phyloP scores from a whole-genome alignment of 2,329 filamentous ascomycete species.

The Botrytis byssoidea region DNA sequence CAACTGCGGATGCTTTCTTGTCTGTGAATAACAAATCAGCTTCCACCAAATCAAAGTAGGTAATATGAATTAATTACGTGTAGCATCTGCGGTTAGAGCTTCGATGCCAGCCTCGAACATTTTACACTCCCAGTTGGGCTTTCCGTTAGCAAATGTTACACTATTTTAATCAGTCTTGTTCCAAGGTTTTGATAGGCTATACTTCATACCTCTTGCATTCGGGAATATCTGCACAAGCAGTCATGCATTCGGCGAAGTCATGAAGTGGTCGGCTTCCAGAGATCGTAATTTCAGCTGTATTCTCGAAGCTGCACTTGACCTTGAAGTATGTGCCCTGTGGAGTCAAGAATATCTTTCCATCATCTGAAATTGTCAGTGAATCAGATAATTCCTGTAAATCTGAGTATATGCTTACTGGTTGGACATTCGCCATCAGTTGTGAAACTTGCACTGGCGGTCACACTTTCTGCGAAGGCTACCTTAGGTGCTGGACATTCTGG shows the following conservation, averaged over 20 bases:
- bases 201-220: conserved; percentile 5
- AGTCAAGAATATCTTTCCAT: conserved; percentile 7
- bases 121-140: conserved; percentile 11
- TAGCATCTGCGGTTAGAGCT: conserved; percentile 4
- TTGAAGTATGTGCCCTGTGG: conserved; percentile 10
- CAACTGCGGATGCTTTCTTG: neutral
- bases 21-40: neutral
- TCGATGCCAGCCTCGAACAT: conserved; percentile 1
- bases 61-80: neutral
- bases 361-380: neutral
- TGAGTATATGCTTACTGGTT: neutral
- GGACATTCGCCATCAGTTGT: conserved; percentile 10
- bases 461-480: neutral
- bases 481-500: neutral
- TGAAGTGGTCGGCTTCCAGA: conserved; percentile 13
- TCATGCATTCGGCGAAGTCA: conserved; percentile 15
- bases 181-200: neutral
- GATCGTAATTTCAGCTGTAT: neutral
- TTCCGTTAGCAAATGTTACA: conserved; percentile 2
- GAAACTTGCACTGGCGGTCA: neutral
- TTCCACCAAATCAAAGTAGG: neutral
- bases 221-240: conserved; percentile 12
- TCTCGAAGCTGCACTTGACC: conserved; percentile 9
- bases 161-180: neutral
- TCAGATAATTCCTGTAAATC: rapidly evolving